Base-by-base conservation (phyloP, 2,329 filamentous ascomycete species). In the Trichoderma sp. region DNA sequence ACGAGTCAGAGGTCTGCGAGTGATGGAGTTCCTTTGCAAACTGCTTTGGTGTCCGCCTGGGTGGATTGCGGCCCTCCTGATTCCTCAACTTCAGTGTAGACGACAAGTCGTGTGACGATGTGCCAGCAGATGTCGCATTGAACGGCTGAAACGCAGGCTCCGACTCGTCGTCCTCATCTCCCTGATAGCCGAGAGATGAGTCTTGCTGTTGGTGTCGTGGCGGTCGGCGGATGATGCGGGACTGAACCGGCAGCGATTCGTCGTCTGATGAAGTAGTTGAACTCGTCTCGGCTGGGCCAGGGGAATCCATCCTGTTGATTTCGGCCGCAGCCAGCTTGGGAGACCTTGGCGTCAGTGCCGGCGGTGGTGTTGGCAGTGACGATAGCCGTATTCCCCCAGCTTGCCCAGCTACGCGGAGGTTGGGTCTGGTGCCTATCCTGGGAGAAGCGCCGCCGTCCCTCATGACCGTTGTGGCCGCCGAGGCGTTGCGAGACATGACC, bases 1-100 rank as follows among this genome's bases (percentile, higher is more conserved):
- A 89, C 1, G 90, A 91, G 72, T 91, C 87, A 0, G 86, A 89
- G 2, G 86, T 88, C 67, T 87, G 84, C 0, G 85, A 87, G 45
- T 81, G 79, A 54, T 83, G 79, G 3, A 76, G 74, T 4, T 79
- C 78, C 50, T 78, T 80, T 56, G 75, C 77, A 0, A 74, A 60
- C 17, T 60, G 68, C 64, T 70, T 74, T 4, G 73, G 72, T 22
- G 76, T 73, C 48, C 79, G 79, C 63, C 72, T 76, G 9, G 37
- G 2, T 7, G 70, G 75, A 17, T 78, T 76, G 25, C 77, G 78
- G 9, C 77, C 75, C 57, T 85, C 81, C 19, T 81, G 17, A 8
- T 19, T 54, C 52, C 27, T 85, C 34, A 63, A 7, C 42, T 81
- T 80, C 29, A 88, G 75, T 1, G 86, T 88, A 22, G 86, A 86